Percentiles rank a stretch among this genome's conserved stretches.
Conservation (phyloP, 331 rosid genomes). For the Spiraea crenata region DNA sequence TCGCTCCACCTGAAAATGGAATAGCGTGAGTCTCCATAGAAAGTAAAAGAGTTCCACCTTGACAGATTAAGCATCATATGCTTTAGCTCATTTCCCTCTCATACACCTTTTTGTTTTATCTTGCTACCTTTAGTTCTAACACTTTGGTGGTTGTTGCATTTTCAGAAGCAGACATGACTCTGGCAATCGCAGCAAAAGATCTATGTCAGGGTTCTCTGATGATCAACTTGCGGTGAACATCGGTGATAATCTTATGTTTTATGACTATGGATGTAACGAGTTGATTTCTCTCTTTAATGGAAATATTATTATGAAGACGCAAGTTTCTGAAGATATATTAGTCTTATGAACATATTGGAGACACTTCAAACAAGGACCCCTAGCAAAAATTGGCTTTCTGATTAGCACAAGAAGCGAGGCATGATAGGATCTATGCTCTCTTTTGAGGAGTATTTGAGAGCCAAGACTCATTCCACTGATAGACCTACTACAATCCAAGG, state of each 20-base stretch:
- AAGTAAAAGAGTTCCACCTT: background rate
- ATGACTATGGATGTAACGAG: too few species aligned
- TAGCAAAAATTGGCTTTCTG: background rate
- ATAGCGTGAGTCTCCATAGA: conserved; percentile 9
- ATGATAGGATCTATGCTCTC: background rate
- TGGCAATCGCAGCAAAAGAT: background rate
- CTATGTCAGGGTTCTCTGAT: background rate
- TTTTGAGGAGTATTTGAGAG: background rate
- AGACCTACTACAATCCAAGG: background rate
- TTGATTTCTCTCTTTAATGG: too few species aligned
- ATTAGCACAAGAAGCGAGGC: background rate
- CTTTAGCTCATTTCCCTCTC: background rate
- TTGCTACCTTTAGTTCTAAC: too few species aligned
- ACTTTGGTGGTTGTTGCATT: background rate
- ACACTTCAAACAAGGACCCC: background rate
- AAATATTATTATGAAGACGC: background rate
- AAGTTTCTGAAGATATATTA: background rate
- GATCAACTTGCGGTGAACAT: too few species aligned
- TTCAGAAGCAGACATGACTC: background rate
- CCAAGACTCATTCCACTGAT: background rate
- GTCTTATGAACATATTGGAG: background rate
- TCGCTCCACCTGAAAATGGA: conserved; percentile 66
- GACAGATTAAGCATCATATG: background rate
- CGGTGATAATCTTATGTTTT: too few species aligned
- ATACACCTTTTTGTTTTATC: background rate